A percentile compares a stretch with the other conserved stretches of the same genome.
phyloP scores from a whole-genome alignment of 1,284 basidiomycete species.

The Ceratobasidium sp. region DNA sequence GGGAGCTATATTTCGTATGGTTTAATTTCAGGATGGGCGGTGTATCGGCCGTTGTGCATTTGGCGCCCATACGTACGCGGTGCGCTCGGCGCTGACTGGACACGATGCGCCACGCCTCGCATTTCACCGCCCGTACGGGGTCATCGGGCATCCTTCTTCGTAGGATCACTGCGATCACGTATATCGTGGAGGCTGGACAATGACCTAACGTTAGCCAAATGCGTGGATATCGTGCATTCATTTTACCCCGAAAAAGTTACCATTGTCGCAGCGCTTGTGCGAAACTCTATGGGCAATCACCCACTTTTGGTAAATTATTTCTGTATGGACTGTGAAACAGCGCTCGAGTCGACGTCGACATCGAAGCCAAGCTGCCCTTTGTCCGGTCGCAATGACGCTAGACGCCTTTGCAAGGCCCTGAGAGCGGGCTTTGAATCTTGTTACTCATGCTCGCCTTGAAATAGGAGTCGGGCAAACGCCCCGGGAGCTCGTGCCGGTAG shows the following conservation, averaged over 20 bases:
- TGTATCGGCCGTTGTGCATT: neutral
- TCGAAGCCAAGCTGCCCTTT: neutral
- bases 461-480: conserved; percentile 3
- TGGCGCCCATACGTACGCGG: neutral
- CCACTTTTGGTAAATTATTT: too few relatives aligned
- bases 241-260: conserved; percentile 5
- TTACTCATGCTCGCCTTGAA: neutral
- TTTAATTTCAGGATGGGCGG: neutral
- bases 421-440: conserved; percentile 19
- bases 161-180: neutral
- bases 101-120: conserved; percentile 10
- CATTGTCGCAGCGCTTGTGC: neutral
- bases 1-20: neutral
- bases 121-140: conserved; percentile 8
- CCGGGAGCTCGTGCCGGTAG: neutral
- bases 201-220: neutral
- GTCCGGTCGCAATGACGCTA: neutral
- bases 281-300: neutral
- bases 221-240: neutral
- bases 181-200: conserved; percentile 1
- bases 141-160: neutral
- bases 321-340: neutral
- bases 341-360: conserved; percentile 11
- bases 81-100: conserved; percentile 20
- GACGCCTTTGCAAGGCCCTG: neutral